phyloP scores from a whole-genome alignment of 805 yeast genomes.

The Hanseniaspora lindneri region DNA sequence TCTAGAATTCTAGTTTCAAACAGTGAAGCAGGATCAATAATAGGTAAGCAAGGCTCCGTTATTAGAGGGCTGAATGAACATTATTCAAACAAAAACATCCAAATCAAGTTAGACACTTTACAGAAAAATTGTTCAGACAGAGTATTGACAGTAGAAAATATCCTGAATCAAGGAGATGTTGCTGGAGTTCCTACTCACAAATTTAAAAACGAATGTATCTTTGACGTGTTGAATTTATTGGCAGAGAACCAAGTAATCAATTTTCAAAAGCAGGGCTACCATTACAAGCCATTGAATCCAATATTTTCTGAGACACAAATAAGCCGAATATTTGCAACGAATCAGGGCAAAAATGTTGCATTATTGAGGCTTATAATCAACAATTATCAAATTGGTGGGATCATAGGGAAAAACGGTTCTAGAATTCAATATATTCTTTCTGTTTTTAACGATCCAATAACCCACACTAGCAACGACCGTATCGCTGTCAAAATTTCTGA shows the following conservation, averaged over 20 bases:
- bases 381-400: slow-evolving; percentile 75
- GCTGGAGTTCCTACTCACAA: slow-evolving; percentile 36
- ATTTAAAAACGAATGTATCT: slow-evolving; percentile 44
- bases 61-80: slow-evolving; percentile 64
- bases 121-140: slow-evolving; percentile 73
- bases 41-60: slow-evolving; percentile 72
- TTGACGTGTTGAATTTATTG: slow-evolving; percentile 48
- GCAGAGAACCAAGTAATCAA: slow-evolving; percentile 35
- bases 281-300: slow-evolving; percentile 32
- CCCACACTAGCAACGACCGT: neutral
- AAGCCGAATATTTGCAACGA: neutral
- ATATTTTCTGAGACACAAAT: slow-evolving; percentile 25
- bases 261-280: slow-evolving; percentile 48
- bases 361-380: slow-evolving; percentile 60
- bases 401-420: slow-evolving; percentile 73
- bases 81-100: slow-evolving; percentile 44
- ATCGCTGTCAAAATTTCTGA: slow-evolving; percentile 69
- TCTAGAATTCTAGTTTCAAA: slow-evolving; percentile 51
- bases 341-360: slow-evolving; percentile 19
- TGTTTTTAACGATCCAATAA: neutral
- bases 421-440: slow-evolving; percentile 43
- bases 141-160: slow-evolving; percentile 65
- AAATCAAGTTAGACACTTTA: slow-evolving; percentile 76
- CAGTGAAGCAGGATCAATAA: slow-evolving; percentile 81
- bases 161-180: slow-evolving; percentile 28